Base-by-base conservation (phyloP, 2,329 filamentous ascomycete species). In the Aureobasidium namibiae region DNA sequence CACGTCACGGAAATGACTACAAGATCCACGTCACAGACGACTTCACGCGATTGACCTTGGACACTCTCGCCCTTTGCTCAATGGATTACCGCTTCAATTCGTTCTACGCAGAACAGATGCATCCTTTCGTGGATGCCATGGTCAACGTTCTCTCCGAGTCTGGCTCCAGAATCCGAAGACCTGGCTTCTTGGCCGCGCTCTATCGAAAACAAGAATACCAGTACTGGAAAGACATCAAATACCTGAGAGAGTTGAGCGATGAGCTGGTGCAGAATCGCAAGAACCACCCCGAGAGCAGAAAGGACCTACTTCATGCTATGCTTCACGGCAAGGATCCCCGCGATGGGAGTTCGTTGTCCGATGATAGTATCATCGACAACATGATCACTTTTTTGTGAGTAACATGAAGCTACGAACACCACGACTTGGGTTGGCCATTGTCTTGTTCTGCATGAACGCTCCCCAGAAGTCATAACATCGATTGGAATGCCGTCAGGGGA, bases 31-130 rank as follows among this genome's bases (percentile, higher is more conserved):
- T 82, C 0, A 79, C 82, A 0, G 83, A 87, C 18, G 85, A 89
- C 69, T 88, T 89, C 63, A 89, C 87, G 2, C 80, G 87, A n/a
- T 74, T 90, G 33, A 84, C 87, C 0, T 78, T 91, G 2, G 88
- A 91, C 67, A 87, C 86, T 0, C 78, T 91, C 9, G 85, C 85
- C 1, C 77, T 91, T 2, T 87, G 86, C 69, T 76, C 82, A n/a
- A 87, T 89, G 83, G 81, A 82, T 38, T 86, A 79, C 61, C 83
- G 87, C 18, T 90, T 90, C 77, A 90, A 90, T 72, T 86, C 82
- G 1, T 90, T 86, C 71, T 91, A 90, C 67, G 77, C 78, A 29
- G 81, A 88, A 14, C 76, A 83, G 9, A 74, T 87, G 69, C 88
- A 91, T 64, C 86, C 87, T 0, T 90, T 91, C 65, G 78, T 90